A percentile compares a stretch with the other conserved stretches of the same genome.
These are phyloP conservation scores for thale cress (Arabidopsis thaliana) DNA, from an alignment of 345 rosid species.

Conservation along the genomic window TAIR10.1 NC_003075.7:18522501-18523000, in stretches of 20 bases:
- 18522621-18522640: neutral
- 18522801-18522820: slow-evolving; percentile 2
- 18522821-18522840: slow-evolving; percentile 1
- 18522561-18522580: neutral
- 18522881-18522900: neutral
- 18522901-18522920: neutral
- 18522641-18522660: neutral
- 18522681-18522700: neutral
- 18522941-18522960: neutral
- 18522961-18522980: neutral
- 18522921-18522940: slow-evolving; percentile 15
- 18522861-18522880: neutral
- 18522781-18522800: slow-evolving; percentile 1
- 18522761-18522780: slow-evolving; percentile 9
- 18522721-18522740: neutral
- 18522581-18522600: slow-evolving; percentile 8
- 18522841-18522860: neutral
- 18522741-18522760: neutral
- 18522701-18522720: neutral
- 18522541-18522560: neutral
- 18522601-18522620: neutral
- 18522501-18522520: slow-evolving; percentile 12
- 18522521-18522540: slow-evolving; percentile 3
- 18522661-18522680: neutral
- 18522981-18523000: neutral